Percentiles rank a stretch among this genome's conserved stretches.
Evolutionary conservation across 1,284 basidiomycete species (phyloP).

Genomic region (Ceratobasidium sp.): DNA sequence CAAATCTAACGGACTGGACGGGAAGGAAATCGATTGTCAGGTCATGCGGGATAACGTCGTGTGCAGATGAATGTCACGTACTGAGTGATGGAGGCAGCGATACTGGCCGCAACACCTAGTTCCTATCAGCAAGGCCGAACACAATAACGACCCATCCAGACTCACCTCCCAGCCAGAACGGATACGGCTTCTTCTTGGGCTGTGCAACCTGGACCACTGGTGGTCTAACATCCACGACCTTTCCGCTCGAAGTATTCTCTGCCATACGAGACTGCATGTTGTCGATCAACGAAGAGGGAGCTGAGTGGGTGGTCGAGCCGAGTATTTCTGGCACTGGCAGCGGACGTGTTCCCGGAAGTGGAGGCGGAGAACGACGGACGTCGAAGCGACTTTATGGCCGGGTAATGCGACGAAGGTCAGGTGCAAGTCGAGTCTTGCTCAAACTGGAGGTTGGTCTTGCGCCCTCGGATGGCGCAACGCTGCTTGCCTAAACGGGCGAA

Average conservation of each 20-base stretch:
- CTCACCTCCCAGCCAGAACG: slow-evolving; percentile 81
- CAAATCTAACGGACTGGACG: slow-evolving; percentile 73
- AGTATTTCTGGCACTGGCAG: not conserved
- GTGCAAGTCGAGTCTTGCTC: slow-evolving; percentile 14
- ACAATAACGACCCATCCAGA: slow-evolving; percentile 41
- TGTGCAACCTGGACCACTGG: slow-evolving; percentile 19
- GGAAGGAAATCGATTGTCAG: not conserved
- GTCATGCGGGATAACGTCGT: not conserved
- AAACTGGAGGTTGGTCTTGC: slow-evolving; percentile 21
- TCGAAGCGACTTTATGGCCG: not conserved
- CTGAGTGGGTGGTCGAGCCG: not conserved
- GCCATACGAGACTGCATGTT: not conserved
- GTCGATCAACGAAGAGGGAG: not conserved
- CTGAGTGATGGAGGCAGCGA: slow-evolving; percentile 83
- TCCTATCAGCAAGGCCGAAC: not conserved
- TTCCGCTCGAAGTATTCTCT: not conserved
- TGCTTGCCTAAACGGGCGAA: slow-evolving; percentile 24
- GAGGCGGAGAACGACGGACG: slow-evolving; percentile 33
- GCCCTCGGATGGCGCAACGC: not conserved
- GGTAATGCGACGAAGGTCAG: slow-evolving; percentile 20
- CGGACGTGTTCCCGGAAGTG: not conserved
- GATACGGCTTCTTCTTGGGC: slow-evolving; percentile 70
- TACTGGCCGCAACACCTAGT: slow-evolving; percentile 75
- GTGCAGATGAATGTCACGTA: slow-evolving; percentile 51
- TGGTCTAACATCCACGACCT: not conserved